A percentile compares a stretch with the other conserved stretches of the same genome.
Evolutionary conservation across 106 monocot genomes (phyloP).

Genomic region (Dioscorea dumetorum): DNA sequence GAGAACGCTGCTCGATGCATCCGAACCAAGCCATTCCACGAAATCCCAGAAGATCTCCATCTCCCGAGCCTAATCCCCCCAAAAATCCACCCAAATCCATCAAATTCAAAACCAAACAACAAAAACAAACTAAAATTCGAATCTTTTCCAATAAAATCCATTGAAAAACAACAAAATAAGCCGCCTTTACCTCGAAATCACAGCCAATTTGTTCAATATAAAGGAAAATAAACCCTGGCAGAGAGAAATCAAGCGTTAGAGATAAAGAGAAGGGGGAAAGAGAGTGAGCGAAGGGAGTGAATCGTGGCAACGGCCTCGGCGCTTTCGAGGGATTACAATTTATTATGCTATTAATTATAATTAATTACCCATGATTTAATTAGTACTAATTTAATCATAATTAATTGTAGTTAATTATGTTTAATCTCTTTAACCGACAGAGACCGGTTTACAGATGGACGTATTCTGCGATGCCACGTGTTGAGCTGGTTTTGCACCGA

Average conservation of each 20-base stretch:
- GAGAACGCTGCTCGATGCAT: constrained; percentile 27
- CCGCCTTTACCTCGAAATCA: background rate
- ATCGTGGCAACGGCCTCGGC: no score
- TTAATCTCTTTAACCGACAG: no score
- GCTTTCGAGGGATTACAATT: no score
- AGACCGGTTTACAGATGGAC: no score
- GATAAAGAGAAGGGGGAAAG: background rate
- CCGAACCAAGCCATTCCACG: constrained; percentile 40
- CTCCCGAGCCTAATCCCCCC: background rate
- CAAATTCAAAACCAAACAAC: background rate
- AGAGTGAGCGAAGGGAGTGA: no score
- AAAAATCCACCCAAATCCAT: background rate
- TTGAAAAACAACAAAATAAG: background rate
- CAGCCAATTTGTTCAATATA: background rate
- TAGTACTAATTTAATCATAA: no score
- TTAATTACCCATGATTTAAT: no score
- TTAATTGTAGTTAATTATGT: no score
- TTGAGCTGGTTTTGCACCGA: no score
- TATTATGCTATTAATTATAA: no score
- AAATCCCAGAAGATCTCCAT: constrained; percentile 32
- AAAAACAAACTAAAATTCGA: background rate
- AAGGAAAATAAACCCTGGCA: background rate
- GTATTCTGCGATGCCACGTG: no score
- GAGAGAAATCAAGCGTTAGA: background rate
- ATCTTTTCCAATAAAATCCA: background rate